phyloP scores from a whole-genome alignment of 495 filamentous ascomycete genomes.

The Trichoderma gamsii region DNA sequence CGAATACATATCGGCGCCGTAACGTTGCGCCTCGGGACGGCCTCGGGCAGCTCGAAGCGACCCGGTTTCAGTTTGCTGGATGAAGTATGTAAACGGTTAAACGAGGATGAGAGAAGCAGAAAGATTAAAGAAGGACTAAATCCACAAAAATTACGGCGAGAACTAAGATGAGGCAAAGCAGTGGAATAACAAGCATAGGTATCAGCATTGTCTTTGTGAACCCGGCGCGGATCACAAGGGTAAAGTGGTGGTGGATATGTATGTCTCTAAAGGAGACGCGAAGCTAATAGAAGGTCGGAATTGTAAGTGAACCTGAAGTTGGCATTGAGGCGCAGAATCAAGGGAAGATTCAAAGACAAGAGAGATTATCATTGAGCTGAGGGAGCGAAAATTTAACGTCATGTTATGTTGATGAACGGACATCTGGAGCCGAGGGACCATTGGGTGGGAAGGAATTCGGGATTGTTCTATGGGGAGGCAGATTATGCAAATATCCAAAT shows the following conservation, averaged over 20 bases:
- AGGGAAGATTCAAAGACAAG: neutral
- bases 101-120: neutral
- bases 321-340: neutral
- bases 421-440: neutral
- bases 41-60: slow-evolving; percentile 74
- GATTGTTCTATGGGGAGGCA: neutral
- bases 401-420: slow-evolving; percentile 1
- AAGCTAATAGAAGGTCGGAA: neutral
- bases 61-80: slow-evolving; percentile 75
- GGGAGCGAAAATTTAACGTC: neutral
- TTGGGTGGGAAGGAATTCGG: neutral
- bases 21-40: slow-evolving; percentile 94
- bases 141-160: neutral
- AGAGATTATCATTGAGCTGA: neutral
- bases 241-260: neutral
- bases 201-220: neutral
- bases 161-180: neutral
- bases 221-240: neutral
- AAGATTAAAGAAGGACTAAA: neutral
- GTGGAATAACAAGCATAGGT: neutral
- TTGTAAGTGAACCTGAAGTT: neutral
- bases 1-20: slow-evolving; percentile 82
- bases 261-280: neutral
- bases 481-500: slow-evolving; percentile 8
- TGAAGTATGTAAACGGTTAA: slow-evolving; percentile 19